Evolutionary conservation across 2,329 filamentous ascomycete species (phyloP), one percentile per base, ranked within the genome.

Genomic region (Lasiodiplodia sp.): DNA sequence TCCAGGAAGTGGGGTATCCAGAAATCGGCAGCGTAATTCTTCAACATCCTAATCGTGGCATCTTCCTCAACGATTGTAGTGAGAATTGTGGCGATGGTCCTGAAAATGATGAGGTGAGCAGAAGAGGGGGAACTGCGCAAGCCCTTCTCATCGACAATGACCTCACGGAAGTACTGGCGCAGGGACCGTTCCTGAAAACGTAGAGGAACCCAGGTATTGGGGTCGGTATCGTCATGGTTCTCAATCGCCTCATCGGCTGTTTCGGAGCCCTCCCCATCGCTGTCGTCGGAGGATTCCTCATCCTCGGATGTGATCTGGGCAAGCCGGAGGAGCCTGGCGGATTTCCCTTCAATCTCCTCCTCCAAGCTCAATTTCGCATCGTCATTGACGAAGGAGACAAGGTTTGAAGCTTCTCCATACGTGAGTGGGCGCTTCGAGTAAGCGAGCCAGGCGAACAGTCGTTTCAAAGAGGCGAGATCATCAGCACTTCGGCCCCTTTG

Each of bases 171-270:
- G 55, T 73, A 74, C 40, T 75, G 64, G 4, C 73, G 70, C 4
- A 74, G 57, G 18, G 73, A 72, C 6, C 73, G 68, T 37, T 75
- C 73, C 66, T 75, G 73, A 47, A 74, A 74, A 10, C 67, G 70
- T 7, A 75, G 40, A 34, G 72, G 58, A 8, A 64, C 37, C 6
- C 67, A 31, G 18, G 62, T 69, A 51, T 70, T 71, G 3, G 69
- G 53, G 37, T 73, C 71, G 2, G 68, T 44, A 14, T 67, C 69
- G 2, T n/a, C 3, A 0, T 69, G 64, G 14, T 70, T 53, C 14
- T 58, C 56, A 14, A 71, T 63, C 14, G 64, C 68, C 2, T 72
- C 57, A 0, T 69, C 71, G 7, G 66, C 70, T 16, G 69, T 68
- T 11, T 73, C 69, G 10, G 55, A 38, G 37, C 14, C 18, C 4